Base-by-base conservation (phyloP, 495 filamentous ascomycete species). In the Aspergillus asperescens region DNA sequence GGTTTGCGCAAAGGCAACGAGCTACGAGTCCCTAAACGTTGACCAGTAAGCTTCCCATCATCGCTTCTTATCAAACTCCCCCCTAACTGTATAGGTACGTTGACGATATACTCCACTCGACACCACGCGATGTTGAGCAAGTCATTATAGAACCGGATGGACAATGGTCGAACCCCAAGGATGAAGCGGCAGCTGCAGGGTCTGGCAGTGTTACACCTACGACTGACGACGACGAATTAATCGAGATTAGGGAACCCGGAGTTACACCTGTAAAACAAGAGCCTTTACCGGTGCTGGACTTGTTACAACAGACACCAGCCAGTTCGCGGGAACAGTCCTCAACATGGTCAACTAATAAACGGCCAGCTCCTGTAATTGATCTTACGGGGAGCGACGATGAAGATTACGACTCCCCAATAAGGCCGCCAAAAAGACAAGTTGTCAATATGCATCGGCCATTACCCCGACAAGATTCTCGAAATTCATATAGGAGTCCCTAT, bases 101-200 rank as follows among this genome's bases (percentile, higher is more conserved):
- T 19, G 78, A 86, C 58, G 86, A 93, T 40, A 96, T 98, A 47
- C 76, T 98, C 5, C 69, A 77, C 23, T 76, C 74, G 12, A 95
- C 90, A 0, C 69, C 85, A 0, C 73, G 76, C 18, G 79, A 79
- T 2, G 76, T 84, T 3, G 88, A 94, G 28, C 88, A 94, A 57
- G 89, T 98, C 24, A 88, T 86, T 2, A 88, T 98, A 47, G 89
- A 98, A 57, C 90, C 93, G 1, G 75, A 88, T 56, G 93, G 91
- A 2, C 72, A 74, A 61, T 98, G 93, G 93, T 75, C 77, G n/a
- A 68, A 35, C 37, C 60, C 66, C 24, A 72, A 67, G 45, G 71
- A 73, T 43, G 64, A 67, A 12, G 58, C 68, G 12, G 55, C 62
- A 27, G 56, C 60, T 5, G 9, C 39, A 6, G 63, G 64, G 2